Conservation (phyloP, 352 stramenopile species). For the Phytophthora brassicae region DNA sequence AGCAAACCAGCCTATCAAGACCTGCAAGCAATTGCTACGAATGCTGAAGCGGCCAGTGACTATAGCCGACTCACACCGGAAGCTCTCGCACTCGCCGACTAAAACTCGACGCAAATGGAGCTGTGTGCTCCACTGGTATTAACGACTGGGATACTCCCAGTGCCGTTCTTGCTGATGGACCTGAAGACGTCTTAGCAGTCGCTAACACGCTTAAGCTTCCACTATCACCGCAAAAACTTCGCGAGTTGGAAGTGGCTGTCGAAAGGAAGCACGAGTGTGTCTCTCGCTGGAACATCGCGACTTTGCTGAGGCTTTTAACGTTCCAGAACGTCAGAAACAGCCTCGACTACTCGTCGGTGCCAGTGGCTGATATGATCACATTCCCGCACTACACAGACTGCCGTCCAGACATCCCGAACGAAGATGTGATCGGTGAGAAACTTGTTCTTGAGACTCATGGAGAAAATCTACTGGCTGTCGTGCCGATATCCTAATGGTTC, state of each 20-base stretch:
- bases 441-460: conserved; percentile 8
- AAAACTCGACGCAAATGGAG: conserved; percentile 4
- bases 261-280: conserved; percentile 4
- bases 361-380: conserved; percentile 1
- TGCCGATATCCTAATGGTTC: conserved; percentile 14
- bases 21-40: conserved; percentile 4
- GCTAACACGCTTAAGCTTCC: conserved; percentile 4
- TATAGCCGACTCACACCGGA: conserved; percentile 9
- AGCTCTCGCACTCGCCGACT: conserved; percentile 6
- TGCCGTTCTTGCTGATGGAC: background rate
- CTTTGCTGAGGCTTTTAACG: conserved; percentile 14
- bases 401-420: conserved; percentile 7
- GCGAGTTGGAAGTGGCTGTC: conserved; percentile 2
- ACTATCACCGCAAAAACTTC: conserved; percentile 1
- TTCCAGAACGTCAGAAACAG: conserved; percentile 14
- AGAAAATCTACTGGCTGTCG: conserved; percentile 5
- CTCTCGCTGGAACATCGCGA: conserved; percentile 12
- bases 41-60: conserved; percentile 1
- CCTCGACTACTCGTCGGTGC: conserved; percentile 13
- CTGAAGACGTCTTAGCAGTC: conserved; percentile 5
- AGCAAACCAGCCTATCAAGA: conserved; percentile 4
- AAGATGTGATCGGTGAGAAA: conserved; percentile 3
- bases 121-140: conserved; percentile 10
- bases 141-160: conserved; percentile 15
- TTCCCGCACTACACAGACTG: conserved; percentile 22